Evolutionary conservation across 2,329 filamentous ascomycete species (phyloP), one percentile per base, ranked within the genome.

Genomic region (Catunica adiposa): DNA sequence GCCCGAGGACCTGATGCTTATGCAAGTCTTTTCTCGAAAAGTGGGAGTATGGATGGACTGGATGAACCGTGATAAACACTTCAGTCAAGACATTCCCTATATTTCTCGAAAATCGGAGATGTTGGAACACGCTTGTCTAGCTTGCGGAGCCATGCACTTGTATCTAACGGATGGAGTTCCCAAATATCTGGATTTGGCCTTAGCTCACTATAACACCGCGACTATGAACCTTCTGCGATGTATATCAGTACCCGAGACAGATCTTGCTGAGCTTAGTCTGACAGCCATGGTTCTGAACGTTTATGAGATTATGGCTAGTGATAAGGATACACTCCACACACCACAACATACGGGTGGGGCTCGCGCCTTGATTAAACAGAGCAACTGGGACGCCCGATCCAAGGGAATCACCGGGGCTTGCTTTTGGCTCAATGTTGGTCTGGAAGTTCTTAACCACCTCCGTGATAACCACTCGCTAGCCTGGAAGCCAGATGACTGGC

Each of bases 1-100:
- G 2, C 77, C 82, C 8, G 86, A 94, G 57, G 88, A 95, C 65
- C 77, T 92, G 0, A 71, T 83, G n/a, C 89, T 89, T 64, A 87
- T 96, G 83, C 87, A 94, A 66, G 82, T 89, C 0, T 97, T 94
- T 65, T 83, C 94, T 5, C 85, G 94, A 63, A 85, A 95, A 61
- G 86, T 97, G 1, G 89, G 84, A 0, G 69, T 88, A 2, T 96
- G 90, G 88, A 94, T 97, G 86, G 90, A 96, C 68, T 86, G 82
- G 44, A 81, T 96, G 72, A 87, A 94, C 69, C 76, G 80, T 34
- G 76, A 83, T 61, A 90, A 90, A 69, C 86, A 94, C 71, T 96
- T 96, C 66, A 87, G 86, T 23, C 78, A 84, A 51, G 72, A 87
- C 17, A 73, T 96, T n/a, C 89, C 90, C 0, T 89, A 88, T 62